These are phyloP conservation scores for Rhodotorula sp. DNA, from an alignment of 1,284 basidiomycete genomes.

Conservation along the genomic window DNA sequence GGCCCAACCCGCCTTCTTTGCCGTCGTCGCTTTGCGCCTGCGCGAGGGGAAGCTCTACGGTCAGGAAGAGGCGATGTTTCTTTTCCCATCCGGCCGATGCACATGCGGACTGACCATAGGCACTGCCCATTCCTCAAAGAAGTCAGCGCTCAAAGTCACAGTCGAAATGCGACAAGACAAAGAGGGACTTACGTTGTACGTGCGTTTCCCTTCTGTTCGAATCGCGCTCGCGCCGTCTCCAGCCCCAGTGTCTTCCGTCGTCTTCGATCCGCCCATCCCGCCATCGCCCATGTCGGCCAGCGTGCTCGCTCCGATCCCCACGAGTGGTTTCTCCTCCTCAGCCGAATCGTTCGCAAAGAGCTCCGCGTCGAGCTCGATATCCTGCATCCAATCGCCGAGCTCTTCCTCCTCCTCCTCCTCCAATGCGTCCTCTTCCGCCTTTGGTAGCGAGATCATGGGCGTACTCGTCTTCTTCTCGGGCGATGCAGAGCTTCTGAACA, in stretches of 20 bases:
- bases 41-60: too few species aligned
- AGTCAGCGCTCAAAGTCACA: not conserved
- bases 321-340: not conserved
- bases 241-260: too few species aligned
- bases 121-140: not conserved
- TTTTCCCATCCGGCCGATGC: too few species aligned
- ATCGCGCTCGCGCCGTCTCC: too few species aligned
- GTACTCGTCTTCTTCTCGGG: not conserved
- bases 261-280: too few species aligned
- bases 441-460: not conserved
- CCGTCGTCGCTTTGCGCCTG: not conserved
- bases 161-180: not conserved
- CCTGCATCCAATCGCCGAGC: not conserved
- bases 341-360: not conserved
- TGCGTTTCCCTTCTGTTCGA: not conserved
- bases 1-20: not conserved
- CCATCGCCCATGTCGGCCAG: not conserved
- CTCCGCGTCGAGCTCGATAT: conserved; percentile 4
- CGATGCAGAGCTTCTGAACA: not conserved
- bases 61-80: not conserved
- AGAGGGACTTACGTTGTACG: not conserved
- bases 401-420: not conserved
- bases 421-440: not conserved
- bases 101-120: not conserved
- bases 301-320: not conserved